Percentiles rank a stretch among this genome's conserved stretches.
Evolutionary conservation across 352 stramenopile species (phyloP).

Genomic region (Phytophthora boehmeriae): DNA sequence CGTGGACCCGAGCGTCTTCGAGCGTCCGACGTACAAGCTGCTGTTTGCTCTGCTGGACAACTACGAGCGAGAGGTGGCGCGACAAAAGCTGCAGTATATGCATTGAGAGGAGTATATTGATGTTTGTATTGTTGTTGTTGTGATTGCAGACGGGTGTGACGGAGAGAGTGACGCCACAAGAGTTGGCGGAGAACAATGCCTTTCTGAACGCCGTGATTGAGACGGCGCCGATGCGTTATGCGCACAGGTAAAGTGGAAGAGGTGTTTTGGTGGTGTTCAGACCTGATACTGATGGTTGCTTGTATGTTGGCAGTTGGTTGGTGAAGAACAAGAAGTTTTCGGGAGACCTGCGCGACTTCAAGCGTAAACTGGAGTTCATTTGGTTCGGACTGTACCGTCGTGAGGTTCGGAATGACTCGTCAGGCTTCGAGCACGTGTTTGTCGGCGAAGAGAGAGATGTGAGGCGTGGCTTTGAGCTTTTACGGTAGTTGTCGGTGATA

Average conservation of each 20-base stretch:
- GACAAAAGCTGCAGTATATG: no score
- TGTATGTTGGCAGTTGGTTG: slow-evolving; percentile 61
- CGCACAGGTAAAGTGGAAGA: slow-evolving; percentile 73
- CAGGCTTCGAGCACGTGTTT: slow-evolving; percentile 97
- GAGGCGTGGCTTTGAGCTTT: slow-evolving; percentile 4
- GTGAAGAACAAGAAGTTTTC: slow-evolving; percentile 87
- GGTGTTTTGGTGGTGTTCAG: neutral
- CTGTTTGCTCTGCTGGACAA: slow-evolving; percentile 93
- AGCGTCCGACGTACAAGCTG: slow-evolving; percentile 91
- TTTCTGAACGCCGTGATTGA: slow-evolving; percentile 94
- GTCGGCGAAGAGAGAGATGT: slow-evolving; percentile 95
- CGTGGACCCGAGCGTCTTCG: slow-evolving; percentile 86
- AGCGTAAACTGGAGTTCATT: slow-evolving; percentile 93
- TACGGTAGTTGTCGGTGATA: neutral
- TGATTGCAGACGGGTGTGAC: slow-evolving; percentile 71
- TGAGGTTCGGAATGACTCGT: slow-evolving; percentile 88
- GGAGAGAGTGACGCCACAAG: slow-evolving; percentile 87
- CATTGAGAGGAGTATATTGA: no score
- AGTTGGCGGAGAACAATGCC: slow-evolving; percentile 89
- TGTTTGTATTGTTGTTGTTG: slow-evolving; percentile 9
- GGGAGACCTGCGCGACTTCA: slow-evolving; percentile 77
- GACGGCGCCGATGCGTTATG: slow-evolving; percentile 94
- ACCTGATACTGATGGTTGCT: neutral
- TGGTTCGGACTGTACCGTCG: slow-evolving; percentile 96
- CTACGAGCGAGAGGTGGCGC: slow-evolving; percentile 86